Conservation (phyloP, 257 asterid genomes). For the Voacanga thouarsii region DNA sequence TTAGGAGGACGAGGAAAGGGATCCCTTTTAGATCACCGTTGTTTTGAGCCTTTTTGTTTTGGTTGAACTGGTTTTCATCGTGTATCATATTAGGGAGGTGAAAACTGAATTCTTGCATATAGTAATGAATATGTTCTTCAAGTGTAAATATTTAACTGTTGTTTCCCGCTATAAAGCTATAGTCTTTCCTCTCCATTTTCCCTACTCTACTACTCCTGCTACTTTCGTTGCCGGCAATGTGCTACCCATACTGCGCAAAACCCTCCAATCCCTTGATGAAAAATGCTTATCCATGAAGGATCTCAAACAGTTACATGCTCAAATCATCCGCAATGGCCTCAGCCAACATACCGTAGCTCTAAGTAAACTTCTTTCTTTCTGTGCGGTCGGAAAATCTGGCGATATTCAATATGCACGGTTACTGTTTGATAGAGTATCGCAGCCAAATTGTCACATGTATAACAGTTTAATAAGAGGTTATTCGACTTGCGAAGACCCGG, state of each 20-base stretch:
- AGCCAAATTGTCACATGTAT: slow-evolving; percentile 20
- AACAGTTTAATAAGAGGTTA: slow-evolving; percentile 33
- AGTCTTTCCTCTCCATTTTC: neutral
- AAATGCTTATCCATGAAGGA: slow-evolving; percentile 20
- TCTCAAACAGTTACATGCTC: slow-evolving; percentile 18
- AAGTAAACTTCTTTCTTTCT: slow-evolving; percentile 21
- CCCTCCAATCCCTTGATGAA: slow-evolving; percentile 10
- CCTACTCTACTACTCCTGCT: neutral
- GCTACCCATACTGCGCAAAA: neutral
- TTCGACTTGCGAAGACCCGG: slow-evolving; percentile 4
- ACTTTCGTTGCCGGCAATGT: neutral
- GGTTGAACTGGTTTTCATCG: neutral
- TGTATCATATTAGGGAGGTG: neutral
- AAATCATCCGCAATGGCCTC: slow-evolving; percentile 22
- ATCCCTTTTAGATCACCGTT: neutral
- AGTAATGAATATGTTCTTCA: slow-evolving; percentile 5
- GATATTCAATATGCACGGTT: slow-evolving; percentile 19
- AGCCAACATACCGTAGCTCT: slow-evolving; percentile 15
- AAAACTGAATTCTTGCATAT: neutral
- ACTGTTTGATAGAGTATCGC: slow-evolving; percentile 15
- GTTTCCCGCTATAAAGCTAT: neutral
- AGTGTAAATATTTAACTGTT: neutral
- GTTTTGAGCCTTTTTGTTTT: neutral
- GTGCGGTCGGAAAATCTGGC: slow-evolving; percentile 19
- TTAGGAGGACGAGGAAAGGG: neutral